Evolutionary conservation across 768 basidiomycete species (phyloP), one percentile per base, ranked within the genome.

Genomic region (Pleurotus eryngii): DNA sequence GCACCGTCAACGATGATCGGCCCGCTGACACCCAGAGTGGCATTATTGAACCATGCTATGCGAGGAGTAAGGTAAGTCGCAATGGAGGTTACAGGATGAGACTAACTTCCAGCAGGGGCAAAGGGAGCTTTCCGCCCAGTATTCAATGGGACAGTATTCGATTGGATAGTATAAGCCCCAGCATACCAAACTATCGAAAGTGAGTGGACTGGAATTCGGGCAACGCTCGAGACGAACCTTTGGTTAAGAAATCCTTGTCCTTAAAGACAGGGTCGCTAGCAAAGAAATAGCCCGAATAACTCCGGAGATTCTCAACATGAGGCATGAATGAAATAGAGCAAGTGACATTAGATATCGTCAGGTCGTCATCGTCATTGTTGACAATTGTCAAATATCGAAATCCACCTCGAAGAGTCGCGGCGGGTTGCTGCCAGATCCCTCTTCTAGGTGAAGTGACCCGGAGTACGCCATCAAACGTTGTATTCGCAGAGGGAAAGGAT

Each of bases 1-100:
- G 82, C 83, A 54, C 77, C 78, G 59, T 85, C 83, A 3, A 85
- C 81, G 50, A 85, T 82, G 42, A 84, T 84, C 4, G 84, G 82
- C 0, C 82, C 82, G 4, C 78, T 81, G 8, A 83, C 73, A 3
- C 83, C 83, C 2, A 83, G 69, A 0, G 72, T 77, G 4, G 80
- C 82, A 56, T 82, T 79, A 61, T 84, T 83, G 22, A 72, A 73
- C 82, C 83, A 85, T 20, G 72, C 81, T 78, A 55, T 22, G 14
- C 20, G 14, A 39, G 18, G 22, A 40, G 40, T 22, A 18, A 40
- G 57, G 46, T 39, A 55, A 20, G 18, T 26, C 22, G 7, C 50
- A 42, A 42, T 48, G 22, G 48, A n/a, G 27, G 2, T 27, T 4
- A 26, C 9, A 43, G 39, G 11, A 24, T 11, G n/a, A 15, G 39